Conservation (phyloP, 306 rosid species). For the Cicer arietinum region DNA sequence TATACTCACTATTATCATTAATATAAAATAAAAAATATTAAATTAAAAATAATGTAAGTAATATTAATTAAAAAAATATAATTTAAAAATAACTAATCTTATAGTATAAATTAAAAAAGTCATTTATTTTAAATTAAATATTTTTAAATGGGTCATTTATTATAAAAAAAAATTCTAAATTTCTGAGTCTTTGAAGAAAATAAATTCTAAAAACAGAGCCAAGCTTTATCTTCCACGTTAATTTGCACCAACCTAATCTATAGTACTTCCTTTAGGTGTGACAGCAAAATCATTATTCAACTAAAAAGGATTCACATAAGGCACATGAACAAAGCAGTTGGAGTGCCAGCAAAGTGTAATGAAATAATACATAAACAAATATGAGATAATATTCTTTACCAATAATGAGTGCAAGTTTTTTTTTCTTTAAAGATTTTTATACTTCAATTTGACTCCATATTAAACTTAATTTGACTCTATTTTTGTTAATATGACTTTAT, state of each 20-base stretch:
- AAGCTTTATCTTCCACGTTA: constrained; percentile 48
- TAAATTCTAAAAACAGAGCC: neutral
- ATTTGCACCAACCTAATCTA: constrained; percentile 16
- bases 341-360: neutral
- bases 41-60: no score
- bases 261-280: constrained; percentile 25
- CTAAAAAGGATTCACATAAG: constrained; percentile 13
- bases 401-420: neutral
- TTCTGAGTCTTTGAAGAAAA: no score
- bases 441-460: neutral
- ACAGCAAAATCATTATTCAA: constrained; percentile 43
- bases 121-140: no score
- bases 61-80: no score
- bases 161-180: no score
- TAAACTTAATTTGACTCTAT: neutral
- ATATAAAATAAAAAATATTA: no score
- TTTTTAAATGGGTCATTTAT: no score
- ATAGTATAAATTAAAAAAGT: no score
- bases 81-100: no score
- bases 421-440: no score
- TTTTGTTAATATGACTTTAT: no score
- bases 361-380: neutral
- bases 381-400: constrained; percentile 2
- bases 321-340: constrained; percentile 5
- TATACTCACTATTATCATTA: no score